Conservation (phyloP, 2,329 filamentous ascomycete genomes). For the Aspergillus sojae region DNA sequence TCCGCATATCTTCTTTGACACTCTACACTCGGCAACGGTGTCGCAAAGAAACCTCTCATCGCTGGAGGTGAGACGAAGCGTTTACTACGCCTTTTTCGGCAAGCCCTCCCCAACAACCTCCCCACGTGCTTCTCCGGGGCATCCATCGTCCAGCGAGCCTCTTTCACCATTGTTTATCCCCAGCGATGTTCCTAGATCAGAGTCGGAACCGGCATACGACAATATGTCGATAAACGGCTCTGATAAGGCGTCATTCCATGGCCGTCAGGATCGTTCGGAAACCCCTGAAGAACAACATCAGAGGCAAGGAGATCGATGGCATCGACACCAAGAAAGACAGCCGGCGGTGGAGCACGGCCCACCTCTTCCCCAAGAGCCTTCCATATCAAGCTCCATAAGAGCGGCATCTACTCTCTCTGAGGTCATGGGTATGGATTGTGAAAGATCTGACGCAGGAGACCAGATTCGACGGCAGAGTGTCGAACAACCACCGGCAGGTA, state of each 20-base stretch:
- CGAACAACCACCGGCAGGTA: neutral
- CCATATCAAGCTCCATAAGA: neutral
- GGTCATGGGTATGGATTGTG: neutral
- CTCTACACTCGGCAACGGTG: slow-evolving; percentile 1
- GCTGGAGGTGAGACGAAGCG: slow-evolving; percentile 6
- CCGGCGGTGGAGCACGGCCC: neutral
- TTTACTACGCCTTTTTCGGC: slow-evolving; percentile 10
- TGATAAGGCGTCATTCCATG: neutral
- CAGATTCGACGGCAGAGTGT: neutral
- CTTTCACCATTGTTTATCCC: neutral
- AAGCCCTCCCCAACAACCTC: slow-evolving; percentile 4
- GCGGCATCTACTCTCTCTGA: neutral
- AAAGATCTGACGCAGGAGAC: neutral
- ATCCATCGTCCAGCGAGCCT: neutral
- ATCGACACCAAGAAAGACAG: neutral
- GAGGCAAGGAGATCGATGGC: neutral
- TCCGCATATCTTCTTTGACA: slow-evolving; percentile 8
- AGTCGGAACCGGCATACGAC: neutral
- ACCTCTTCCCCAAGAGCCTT: neutral
- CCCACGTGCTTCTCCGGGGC: neutral
- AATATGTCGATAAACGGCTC: neutral
- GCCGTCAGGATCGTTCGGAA: neutral
- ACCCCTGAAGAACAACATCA: neutral
- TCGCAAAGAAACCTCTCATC: slow-evolving; percentile 9
- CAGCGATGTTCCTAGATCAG: neutral